Evolutionary conservation across 2,329 filamentous ascomycete genomes (phyloP).

Genomic region (Uncinocarpus reesii): DNA sequence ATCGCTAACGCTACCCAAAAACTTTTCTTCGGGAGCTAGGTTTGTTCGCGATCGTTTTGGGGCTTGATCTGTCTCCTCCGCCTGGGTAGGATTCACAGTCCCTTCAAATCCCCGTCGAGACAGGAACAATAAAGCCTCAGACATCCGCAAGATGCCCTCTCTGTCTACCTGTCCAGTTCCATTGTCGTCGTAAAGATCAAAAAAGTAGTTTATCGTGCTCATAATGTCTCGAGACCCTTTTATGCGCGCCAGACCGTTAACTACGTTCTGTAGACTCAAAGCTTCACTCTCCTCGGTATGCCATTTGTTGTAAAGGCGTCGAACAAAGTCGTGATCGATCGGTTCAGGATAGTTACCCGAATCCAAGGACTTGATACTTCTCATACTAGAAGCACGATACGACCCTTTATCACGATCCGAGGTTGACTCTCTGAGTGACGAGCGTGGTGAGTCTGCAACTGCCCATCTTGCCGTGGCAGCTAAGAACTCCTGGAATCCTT

Average conservation of each 20-base stretch:
- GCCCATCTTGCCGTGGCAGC: constrained; percentile 88
- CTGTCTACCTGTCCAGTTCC: constrained; percentile 83
- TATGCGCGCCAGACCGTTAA: constrained; percentile 77
- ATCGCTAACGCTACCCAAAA: constrained; percentile 83
- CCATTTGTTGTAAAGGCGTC: constrained; percentile 78
- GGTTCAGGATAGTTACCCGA: constrained; percentile 51
- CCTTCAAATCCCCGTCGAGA: constrained; percentile 79
- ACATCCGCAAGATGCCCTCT: constrained; percentile 89
- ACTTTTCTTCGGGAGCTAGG: constrained; percentile 67
- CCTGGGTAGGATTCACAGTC: constrained; percentile 53
- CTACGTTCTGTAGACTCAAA: constrained; percentile 80
- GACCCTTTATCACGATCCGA: constrained; percentile 45
- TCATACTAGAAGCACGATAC: constrained; percentile 51
- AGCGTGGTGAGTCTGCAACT: constrained; percentile 68
- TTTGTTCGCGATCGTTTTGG: constrained; percentile 33
- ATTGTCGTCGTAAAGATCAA: constrained; percentile 91
- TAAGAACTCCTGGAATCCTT: constrained; percentile 88
- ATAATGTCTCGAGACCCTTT: constrained; percentile 94
- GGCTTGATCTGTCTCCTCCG: constrained; percentile 40
- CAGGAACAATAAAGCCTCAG: constrained; percentile 84
- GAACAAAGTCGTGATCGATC: constrained; percentile 90
- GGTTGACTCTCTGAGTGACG: constrained; percentile 42
- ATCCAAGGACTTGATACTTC: constrained; percentile 48
- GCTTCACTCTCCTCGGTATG: constrained; percentile 67
- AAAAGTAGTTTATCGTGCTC: constrained; percentile 96